phyloP scores from a whole-genome alignment of 495 filamentous ascomycete genomes.

The Tuber magnatum region DNA sequence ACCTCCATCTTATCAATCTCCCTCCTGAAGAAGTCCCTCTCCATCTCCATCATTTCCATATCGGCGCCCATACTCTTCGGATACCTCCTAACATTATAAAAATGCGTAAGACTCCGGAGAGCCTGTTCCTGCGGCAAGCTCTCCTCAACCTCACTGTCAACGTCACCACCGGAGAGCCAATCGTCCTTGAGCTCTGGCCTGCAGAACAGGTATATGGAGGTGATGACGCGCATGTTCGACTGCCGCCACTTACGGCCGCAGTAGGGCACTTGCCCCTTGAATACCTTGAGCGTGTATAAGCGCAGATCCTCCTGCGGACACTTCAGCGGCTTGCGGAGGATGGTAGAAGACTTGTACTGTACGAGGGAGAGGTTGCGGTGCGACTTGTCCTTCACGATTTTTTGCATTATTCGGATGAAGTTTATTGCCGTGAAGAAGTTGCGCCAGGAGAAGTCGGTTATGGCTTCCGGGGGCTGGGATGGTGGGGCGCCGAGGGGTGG shows the following conservation, averaged over 20 bases:
- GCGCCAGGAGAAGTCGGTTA: conserved; percentile 83
- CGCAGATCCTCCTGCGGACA: conserved; percentile 81
- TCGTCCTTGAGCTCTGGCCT: conserved; percentile 88
- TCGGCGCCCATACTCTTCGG: conserved; percentile 71
- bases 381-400: conserved; percentile 87
- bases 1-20: conserved; percentile 78
- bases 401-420: conserved; percentile 89
- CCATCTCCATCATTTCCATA: conserved; percentile 61
- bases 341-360: conserved; percentile 84
- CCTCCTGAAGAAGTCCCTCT: conserved; percentile 80
- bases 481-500: conserved; percentile 9
- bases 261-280: conserved; percentile 96
- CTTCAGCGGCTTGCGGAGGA: conserved; percentile 81
- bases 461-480: conserved; percentile 58
- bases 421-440: conserved; percentile 93
- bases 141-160: conserved; percentile 89
- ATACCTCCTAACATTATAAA: conserved; percentile 80
- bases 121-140: conserved; percentile 85
- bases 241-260: conserved; percentile 98
- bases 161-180: conserved; percentile 84
- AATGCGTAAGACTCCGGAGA: conserved; percentile 76
- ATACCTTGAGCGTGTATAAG: conserved; percentile 91
- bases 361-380: conserved; percentile 90
- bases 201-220: conserved; percentile 88
- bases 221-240: conserved; percentile 97